Conservation (phyloP, 108 stramenopile genomes). For the Nannochloropsis gaditana region DNA sequence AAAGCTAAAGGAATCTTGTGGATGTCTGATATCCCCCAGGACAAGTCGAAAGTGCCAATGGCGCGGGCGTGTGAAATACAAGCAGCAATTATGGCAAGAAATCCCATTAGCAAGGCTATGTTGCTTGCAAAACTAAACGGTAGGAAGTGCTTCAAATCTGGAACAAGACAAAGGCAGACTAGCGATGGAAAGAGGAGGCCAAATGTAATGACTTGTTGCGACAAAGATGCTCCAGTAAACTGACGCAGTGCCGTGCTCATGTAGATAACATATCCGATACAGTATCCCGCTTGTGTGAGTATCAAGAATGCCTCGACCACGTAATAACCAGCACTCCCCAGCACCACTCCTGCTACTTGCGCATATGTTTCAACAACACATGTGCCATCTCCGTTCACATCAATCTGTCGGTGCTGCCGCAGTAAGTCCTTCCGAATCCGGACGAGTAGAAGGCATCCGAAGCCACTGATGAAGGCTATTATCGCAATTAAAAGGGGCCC, state of each 20-base stretch:
- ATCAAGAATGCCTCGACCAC: background rate
- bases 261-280: conserved; percentile 8
- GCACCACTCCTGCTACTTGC: background rate
- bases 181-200: background rate
- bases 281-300: background rate
- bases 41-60: background rate
- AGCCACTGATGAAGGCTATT: conserved; percentile 2
- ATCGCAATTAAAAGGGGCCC: background rate
- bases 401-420: background rate
- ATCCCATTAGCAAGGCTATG: background rate
- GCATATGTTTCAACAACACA: background rate
- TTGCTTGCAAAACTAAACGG: background rate
- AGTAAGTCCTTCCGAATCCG: background rate
- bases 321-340: background rate
- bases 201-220: background rate
- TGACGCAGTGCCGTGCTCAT: background rate
- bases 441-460: conserved; percentile 13
- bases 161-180: background rate
- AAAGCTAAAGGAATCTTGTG: background rate
- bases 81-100: background rate
- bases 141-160: conserved; percentile 14
- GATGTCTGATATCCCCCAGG: background rate
- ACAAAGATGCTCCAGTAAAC: conserved; percentile 2
- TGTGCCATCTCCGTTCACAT: no score
- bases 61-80: background rate